Evolutionary conservation across 2,329 filamentous ascomycete species (phyloP).

Genomic region (Fusarium falciforme): DNA sequence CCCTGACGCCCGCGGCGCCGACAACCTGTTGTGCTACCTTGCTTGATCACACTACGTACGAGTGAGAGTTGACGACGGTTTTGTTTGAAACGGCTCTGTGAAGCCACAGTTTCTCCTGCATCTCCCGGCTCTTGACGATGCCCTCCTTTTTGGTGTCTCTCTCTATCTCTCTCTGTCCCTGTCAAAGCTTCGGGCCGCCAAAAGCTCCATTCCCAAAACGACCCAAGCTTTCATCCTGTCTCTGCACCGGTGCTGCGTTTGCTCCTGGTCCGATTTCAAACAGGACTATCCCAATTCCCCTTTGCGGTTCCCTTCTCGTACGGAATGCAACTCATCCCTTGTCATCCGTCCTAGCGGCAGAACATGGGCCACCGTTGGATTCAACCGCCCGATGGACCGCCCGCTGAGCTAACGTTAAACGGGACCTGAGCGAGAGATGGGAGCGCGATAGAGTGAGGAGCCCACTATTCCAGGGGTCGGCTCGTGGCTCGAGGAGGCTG

Average conservation of each 20-base stretch:
- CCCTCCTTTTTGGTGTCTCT: background rate
- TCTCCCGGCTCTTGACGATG: background rate
- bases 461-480: slow-evolving; percentile 31
- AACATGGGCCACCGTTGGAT: slow-evolving; percentile 40
- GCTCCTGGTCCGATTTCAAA: slow-evolving; percentile 10
- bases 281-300: slow-evolving; percentile 21
- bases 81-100: slow-evolving; percentile 12
- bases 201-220: slow-evolving; percentile 17
- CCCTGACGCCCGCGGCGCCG: slow-evolving; percentile 13
- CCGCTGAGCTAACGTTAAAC: slow-evolving; percentile 28
- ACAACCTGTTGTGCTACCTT: slow-evolving; percentile 29
- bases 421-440: background rate
- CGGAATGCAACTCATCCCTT: slow-evolving; percentile 33
- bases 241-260: background rate
- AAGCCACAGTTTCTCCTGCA: slow-evolving; percentile 3
- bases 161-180: background rate
- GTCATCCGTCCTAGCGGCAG: slow-evolving; percentile 27
- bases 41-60: slow-evolving; percentile 1
- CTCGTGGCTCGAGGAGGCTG: slow-evolving; percentile 34
- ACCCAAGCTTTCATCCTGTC: slow-evolving; percentile 28
- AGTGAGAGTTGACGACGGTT: slow-evolving; percentile 5
- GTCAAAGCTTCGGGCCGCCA: slow-evolving; percentile 22
- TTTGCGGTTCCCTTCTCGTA: slow-evolving; percentile 12
- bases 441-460: slow-evolving; percentile 9
- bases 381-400: slow-evolving; percentile 28